A percentile compares a stretch with the other conserved stretches of the same genome.
Evolutionary conservation across 805 yeast species (phyloP).

Genomic region (Pichia manshurica): DNA sequence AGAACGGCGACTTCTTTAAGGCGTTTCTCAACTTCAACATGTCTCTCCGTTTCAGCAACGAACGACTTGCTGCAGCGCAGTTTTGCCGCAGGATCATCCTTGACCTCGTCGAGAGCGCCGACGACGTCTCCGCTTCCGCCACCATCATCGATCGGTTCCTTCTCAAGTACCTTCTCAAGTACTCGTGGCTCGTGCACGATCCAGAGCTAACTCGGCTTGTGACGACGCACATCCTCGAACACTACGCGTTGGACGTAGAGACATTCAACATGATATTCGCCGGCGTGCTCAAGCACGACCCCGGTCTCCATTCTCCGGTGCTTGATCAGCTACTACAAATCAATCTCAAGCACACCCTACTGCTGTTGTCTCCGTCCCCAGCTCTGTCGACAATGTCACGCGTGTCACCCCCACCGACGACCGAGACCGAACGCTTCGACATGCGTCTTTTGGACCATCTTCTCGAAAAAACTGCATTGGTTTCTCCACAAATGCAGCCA

Average conservation of each 20-base stretch:
- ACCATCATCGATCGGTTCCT: constrained; percentile 9
- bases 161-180: constrained; percentile 10
- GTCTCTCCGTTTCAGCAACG: constrained; percentile 3
- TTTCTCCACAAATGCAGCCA: not conserved
- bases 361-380: no score
- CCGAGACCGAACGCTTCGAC: not conserved
- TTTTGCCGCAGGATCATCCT: constrained; percentile 7
- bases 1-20: constrained; percentile 8
- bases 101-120: constrained; percentile 3
- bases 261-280: constrained; percentile 2
- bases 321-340: not conserved
- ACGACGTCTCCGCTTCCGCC: not conserved
- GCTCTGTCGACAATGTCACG: not conserved
- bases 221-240: not conserved
- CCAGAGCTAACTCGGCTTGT: not conserved
- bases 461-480: no score
- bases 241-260: constrained; percentile 6
- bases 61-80: not conserved
- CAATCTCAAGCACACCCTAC: not conserved
- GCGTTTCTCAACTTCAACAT: constrained; percentile 7
- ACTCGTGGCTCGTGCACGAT: not conserved
- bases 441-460: constrained; percentile 1
- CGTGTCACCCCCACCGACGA: not conserved
- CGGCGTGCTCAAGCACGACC: not conserved
- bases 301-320: not conserved